These are phyloP conservation scores for Simplicillium aogashimaense DNA, from an alignment of 2,329 filamentous ascomycete genomes.

Conservation along the genomic window DNA sequence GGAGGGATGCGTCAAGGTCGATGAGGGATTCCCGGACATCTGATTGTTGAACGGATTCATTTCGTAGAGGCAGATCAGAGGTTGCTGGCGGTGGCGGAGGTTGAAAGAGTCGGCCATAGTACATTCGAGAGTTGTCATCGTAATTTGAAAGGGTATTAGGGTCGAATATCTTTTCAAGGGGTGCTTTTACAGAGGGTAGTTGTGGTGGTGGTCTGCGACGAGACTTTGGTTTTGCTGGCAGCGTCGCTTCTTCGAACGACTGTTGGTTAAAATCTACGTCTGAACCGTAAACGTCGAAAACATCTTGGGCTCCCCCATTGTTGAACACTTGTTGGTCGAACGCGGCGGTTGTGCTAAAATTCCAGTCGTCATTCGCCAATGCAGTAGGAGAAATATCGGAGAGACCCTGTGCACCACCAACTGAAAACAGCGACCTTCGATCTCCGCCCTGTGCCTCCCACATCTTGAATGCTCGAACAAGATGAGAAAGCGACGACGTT, in stretches of 20 bases:
- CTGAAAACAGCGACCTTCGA: slow-evolving; percentile 53
- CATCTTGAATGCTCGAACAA: slow-evolving; percentile 62
- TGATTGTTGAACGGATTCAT: slow-evolving; percentile 39
- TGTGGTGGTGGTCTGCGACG: slow-evolving; percentile 47
- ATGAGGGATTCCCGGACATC: slow-evolving; percentile 54
- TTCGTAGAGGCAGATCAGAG: slow-evolving; percentile 50
- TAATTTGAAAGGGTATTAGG: slow-evolving; percentile 56
- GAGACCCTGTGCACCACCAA: slow-evolving; percentile 47
- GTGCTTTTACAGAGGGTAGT: slow-evolving; percentile 46
- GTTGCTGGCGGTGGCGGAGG: slow-evolving; percentile 18
- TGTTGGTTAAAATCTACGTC: slow-evolving; percentile 41
- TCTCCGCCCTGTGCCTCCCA: slow-evolving; percentile 70
- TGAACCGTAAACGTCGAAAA: slow-evolving; percentile 51
- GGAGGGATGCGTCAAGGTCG: slow-evolving; percentile 51
- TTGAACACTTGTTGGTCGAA: slow-evolving; percentile 50
- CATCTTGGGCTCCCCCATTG: slow-evolving; percentile 44
- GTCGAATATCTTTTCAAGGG: slow-evolving; percentile 56
- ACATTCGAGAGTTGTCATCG: slow-evolving; percentile 50
- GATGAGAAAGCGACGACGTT: slow-evolving; percentile 48
- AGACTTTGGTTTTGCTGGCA: slow-evolving; percentile 41
- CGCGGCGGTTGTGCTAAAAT: slow-evolving; percentile 55
- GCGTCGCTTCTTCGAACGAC: slow-evolving; percentile 37
- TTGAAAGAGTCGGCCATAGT: slow-evolving; percentile 41
- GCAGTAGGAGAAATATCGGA: slow-evolving; percentile 32
- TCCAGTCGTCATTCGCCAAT: slow-evolving; percentile 52